Base-by-base conservation (phyloP, 1,139 yeast genomes). In the Blastobotrys raffinosifermentans region DNA sequence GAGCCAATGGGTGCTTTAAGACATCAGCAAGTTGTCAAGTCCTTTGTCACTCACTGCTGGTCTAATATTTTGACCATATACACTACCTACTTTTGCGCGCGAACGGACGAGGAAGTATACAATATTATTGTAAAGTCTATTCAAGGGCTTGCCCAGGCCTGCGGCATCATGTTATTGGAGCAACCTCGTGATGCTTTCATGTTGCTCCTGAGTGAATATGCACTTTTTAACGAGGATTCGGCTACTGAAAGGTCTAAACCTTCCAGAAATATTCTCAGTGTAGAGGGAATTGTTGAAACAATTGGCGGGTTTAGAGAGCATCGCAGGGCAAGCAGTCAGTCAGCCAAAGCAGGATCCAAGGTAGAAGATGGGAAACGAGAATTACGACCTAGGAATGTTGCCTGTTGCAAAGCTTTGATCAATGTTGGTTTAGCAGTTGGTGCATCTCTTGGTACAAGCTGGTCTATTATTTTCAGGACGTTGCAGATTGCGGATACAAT, bases 401-500 rank as follows among this genome's bases (percentile, higher is more conserved):
- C 79, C n/a, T 78, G 94, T 49, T 73, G 85, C 32, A 67, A 95
- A 34, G 96, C 95, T 0, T 60, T 89, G 32, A 64, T 80, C 2
- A 82, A 85, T 44, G 64, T 91, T 32, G 89, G 91, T 0, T 70
- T 80, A 2, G 82, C 95, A 0, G 60, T 89, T 19, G 96, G 96
- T 0, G 73, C 89, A 0, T 72, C 78, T 0, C 66, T 89, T 15
- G 72, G 72, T 6, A 56, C 62, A 1, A 75, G 85, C 19, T 91
- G 97, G 97, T 60, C 62, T 14, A 70, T 77, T 19, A 62, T 86
- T 9, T 67, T 86, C 55, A 69, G 74, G 8, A 73, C 94, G 0
- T 67, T 89, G 39, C 94, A 84, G 31, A 43, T 61, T 10, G 53
- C 58, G 73, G 95, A 94, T 67, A 77, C 46, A 72, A 77, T 50